Percentiles rank a stretch among this genome's conserved stretches.
These are phyloP conservation scores for Pelargonium australe DNA, from an alignment of 441 rosid genomes.

Conservation along the genomic window DNA sequence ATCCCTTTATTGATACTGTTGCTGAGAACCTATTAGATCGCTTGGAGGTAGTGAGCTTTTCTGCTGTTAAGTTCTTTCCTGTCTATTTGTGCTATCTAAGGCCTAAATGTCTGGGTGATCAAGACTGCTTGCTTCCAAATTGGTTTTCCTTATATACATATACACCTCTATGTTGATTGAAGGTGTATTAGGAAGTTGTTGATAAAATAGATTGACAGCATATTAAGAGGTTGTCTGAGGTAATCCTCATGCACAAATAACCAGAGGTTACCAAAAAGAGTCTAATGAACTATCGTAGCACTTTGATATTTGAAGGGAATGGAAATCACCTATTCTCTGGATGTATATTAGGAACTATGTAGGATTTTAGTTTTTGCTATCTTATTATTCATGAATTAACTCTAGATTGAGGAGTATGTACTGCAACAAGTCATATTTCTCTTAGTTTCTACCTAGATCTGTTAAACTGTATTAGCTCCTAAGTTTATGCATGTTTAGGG, in stretches of 20 bases:
- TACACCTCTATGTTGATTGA: background rate
- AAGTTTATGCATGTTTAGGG: background rate
- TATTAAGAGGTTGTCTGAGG: background rate
- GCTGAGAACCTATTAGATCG: slow-evolving; percentile 91
- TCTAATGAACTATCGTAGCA: background rate
- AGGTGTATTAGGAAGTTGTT: background rate
- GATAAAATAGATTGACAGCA: background rate
- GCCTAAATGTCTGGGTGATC: background rate
- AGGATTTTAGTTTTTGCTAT: background rate
- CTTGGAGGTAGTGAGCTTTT: slow-evolving; percentile 50
- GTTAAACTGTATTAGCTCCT: background rate
- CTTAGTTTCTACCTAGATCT: background rate
- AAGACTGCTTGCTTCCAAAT: background rate
- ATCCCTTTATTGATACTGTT: slow-evolving; percentile 73
- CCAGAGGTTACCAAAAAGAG: background rate
- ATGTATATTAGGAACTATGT: background rate
- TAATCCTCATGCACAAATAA: background rate
- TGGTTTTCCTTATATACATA: background rate
- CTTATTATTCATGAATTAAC: background rate
- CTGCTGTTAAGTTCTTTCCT: background rate
- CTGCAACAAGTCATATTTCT: background rate
- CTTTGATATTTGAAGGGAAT: no score
- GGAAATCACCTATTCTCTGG: no score
- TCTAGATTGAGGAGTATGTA: background rate
- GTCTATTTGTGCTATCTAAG: background rate